Base-by-base conservation (phyloP, 768 basidiomycete species). In the Tubosaeta sp. region DNA sequence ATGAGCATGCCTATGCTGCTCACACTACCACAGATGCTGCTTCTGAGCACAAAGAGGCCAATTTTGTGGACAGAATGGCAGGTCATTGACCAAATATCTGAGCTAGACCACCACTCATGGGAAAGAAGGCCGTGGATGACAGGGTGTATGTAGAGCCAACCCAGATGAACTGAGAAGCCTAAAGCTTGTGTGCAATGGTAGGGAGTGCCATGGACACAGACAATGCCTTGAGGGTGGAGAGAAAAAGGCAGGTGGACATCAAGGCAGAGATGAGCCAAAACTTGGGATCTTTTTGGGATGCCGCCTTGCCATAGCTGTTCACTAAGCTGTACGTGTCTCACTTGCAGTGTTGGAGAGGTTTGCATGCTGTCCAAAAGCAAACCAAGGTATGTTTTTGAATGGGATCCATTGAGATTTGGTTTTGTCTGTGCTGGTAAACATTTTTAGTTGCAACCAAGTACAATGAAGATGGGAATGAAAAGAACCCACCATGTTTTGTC, bases 71-170 rank as follows among this genome's bases (percentile, higher is more conserved):
- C 26, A 71, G 46, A 16, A 66, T 54, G 25, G 65, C 58, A 12
- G 62, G 59, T 13, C 62, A 56, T 2, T 71, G 63, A 17, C 71
- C 71, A 25, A 72, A 68, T 6, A 59, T 50, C 50, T 65, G 58
- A 25, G 71, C 67, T 1, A 69, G 52, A n/a, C 59, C 58, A 32
- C 70, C 69, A 45, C 63, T 67, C 57, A 72, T 59, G 1, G 74
- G 75, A 9, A 76, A 60, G 35, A 74, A 60, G 0, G 71, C 71
- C 3, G 73, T 71, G 9, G 67, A 63, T 2, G 71, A 56, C 10
- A 76, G 62, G 12, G 68, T 65, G 42, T 72, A 76, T 0, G 72
- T 64, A 3, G 65, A 63, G 2, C 68, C 73, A 17, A 74, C 61
- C 74, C 74, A 75, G n/a, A 61, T 47, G 35, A 71, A 72, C 39